Percentiles rank a stretch among this genome's conserved stretches.
These are phyloP conservation scores for Crithidia fasciculata DNA, from an alignment of 208 protist genomes.

Conservation along the genomic window DNA sequence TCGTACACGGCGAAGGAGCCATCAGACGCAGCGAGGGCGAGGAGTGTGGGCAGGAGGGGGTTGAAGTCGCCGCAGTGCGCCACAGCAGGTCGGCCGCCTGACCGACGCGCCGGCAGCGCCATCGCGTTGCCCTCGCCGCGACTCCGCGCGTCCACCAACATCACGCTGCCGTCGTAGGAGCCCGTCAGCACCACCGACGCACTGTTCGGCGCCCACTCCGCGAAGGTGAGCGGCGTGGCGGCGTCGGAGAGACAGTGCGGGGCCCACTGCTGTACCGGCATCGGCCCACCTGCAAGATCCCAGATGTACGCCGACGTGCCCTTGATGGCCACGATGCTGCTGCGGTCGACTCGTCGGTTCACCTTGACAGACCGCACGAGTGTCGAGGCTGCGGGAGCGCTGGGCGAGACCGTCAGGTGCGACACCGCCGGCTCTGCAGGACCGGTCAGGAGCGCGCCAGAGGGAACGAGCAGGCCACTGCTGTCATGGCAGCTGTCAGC, in stretches of 20 bases:
- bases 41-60: constrained; percentile 60
- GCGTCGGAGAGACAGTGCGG: constrained; percentile 42
- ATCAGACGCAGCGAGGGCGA: constrained; percentile 68
- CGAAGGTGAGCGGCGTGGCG: constrained; percentile 62
- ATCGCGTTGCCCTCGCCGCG: constrained; percentile 25
- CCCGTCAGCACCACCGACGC: constrained; percentile 72
- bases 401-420: constrained; percentile 62
- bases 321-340: constrained; percentile 45
- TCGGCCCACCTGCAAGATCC: constrained; percentile 52
- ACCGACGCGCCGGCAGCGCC: constrained; percentile 5
- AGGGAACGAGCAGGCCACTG: constrained; percentile 32
- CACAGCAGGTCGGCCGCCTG: constrained; percentile 39
- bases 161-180: constrained; percentile 66
- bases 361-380: constrained; percentile 65
- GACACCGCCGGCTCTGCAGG: constrained; percentile 42
- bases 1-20: constrained; percentile 82
- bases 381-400: constrained; percentile 61
- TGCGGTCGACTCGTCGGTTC: constrained; percentile 44
- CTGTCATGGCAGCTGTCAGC: constrained; percentile 29
- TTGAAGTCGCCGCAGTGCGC: constrained; percentile 72
- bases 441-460: constrained; percentile 38
- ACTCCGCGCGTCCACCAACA: constrained; percentile 65
- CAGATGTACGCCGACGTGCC: constrained; percentile 66
- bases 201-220: constrained; percentile 70
- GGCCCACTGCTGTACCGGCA: constrained; percentile 61